Evolutionary conservation across 2,329 filamentous ascomycete species (phyloP).

Genomic region (Penicillium sp.): DNA sequence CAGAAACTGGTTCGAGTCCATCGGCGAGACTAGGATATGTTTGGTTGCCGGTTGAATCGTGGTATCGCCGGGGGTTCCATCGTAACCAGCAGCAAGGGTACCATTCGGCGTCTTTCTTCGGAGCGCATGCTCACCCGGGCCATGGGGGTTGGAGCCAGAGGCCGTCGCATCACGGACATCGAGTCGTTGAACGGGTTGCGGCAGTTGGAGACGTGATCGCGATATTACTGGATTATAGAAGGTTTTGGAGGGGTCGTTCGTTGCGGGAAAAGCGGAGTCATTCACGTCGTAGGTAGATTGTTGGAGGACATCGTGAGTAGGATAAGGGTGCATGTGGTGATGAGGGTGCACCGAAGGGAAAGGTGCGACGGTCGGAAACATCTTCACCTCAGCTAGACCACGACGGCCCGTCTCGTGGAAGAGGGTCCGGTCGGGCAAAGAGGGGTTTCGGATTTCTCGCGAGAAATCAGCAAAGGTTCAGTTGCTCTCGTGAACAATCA

Average conservation of each 20-base stretch:
- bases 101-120: slow-evolving; percentile 91
- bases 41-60: slow-evolving; percentile 75
- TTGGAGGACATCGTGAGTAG: slow-evolving; percentile 32
- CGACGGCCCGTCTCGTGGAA: slow-evolving; percentile 15
- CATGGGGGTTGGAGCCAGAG: slow-evolving; percentile 27
- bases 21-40: slow-evolving; percentile 74
- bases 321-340: slow-evolving; percentile 39
- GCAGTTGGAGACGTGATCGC: slow-evolving; percentile 39
- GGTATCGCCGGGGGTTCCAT: slow-evolving; percentile 76
- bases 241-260: slow-evolving; percentile 30
- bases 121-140: slow-evolving; percentile 68
- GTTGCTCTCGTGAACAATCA: slow-evolving; percentile 33
- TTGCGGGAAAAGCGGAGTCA: slow-evolving; percentile 27
- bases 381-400: slow-evolving; percentile 36
- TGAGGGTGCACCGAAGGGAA: slow-evolving; percentile 48
- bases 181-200: slow-evolving; percentile 43
- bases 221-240: slow-evolving; percentile 32
- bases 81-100: slow-evolving; percentile 88
- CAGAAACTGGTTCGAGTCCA: slow-evolving; percentile 44
- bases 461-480: slow-evolving; percentile 26
- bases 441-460: slow-evolving; percentile 17
- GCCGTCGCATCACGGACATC: slow-evolving; percentile 32
- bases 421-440: slow-evolving; percentile 16
- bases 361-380: slow-evolving; percentile 53
- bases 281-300: slow-evolving; percentile 35